Base-by-base conservation (phyloP, 2,329 filamentous ascomycete genomes). In the Cladosporium cucumerinum region DNA sequence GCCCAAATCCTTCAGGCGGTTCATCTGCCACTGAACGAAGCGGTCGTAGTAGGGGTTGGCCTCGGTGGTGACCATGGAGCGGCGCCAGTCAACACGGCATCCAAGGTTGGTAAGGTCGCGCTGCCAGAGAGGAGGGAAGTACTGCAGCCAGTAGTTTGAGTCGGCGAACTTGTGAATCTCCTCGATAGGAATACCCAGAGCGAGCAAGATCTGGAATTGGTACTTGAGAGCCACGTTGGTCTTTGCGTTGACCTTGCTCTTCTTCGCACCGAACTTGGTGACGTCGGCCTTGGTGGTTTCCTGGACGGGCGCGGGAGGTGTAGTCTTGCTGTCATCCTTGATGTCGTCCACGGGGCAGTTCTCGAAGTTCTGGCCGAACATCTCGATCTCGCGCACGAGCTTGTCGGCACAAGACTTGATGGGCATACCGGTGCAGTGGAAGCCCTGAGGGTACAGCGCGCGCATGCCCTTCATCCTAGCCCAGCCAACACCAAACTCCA, bases 371-470 rank as follows among this genome's bases (percentile, higher is more conserved):
- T 89, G 81, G 25, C 95, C 95, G 74, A 98, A 99, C 80, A 90
- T 83, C 79, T 91, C 87, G 64, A 98, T 89, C 80, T 99, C 95
- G 68, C 92, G 88, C 66, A 89, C 87, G 54, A 99, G 86, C 83
- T 98, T 98, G 82, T 99, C 94, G 63, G 95, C 93, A 74, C 92
- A 96, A 6, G 95, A 93, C 80, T 97, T 97, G 83, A 99, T 99
- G 54, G 93, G 93, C 89, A 99, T 96, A 72, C 95, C 95, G 0
- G 94, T 98, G 80, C 90, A 92, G 83, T 99, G 95, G 82, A 93
- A 99, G 34, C 94, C 95, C 74, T 95, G 89, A 65, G 95, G 95
- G 77, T 95, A 97, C 61, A 98, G 83, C 65, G 89, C 85, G 61
- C 89, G 85, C 82, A 94, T 94, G 74, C 95, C 95, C 77, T 93